Base-by-base conservation (phyloP, 768 basidiomycete species). In the Phaeolepiota aurea region DNA sequence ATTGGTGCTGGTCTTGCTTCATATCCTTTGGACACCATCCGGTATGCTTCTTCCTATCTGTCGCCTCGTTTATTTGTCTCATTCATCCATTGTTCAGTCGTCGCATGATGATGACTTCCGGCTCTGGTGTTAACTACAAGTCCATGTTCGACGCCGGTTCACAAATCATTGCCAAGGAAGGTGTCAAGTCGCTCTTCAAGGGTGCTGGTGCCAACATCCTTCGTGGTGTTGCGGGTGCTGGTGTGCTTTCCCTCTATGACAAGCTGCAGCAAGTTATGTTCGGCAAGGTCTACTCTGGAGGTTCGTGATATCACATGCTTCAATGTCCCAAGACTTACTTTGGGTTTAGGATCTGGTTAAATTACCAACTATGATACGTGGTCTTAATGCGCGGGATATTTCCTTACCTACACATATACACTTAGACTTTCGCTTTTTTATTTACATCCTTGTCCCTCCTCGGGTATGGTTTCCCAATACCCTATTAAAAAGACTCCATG, bases 91-190 rank as follows among this genome's bases (percentile, higher is more conserved):
- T 33, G 4, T 59, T 50, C 54, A 93, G 94, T 84, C 93, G 96
- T 84, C 91, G 96, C 54, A 99, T 99, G 96, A 99, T 99, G 96
- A 98, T 98, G 94, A 98, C 96, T 25, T 97, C 94, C 16, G 96
- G 94, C 54, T 84, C 80, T 55, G 77, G 78, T 55, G 80, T 85
- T 46, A 92, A 97, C 82, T 98, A 98, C 84, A 94, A 93, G 77
- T 89, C 87, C 53, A 97, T 97, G 92, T 85, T 94, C 65, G 93
- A 98, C 58, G 93, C 93, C 59, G 90, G 81, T 46, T 76, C 85
- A 20, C 90, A 96, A 69, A 97, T 99, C 59, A 57, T 97, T 54
- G 82, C 81, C 59, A 94, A 94, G 76, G 96, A 99, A 73, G 96
- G 96, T 56, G 66, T 72, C 44, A 87, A 84, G 67, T 97, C 94